These are phyloP conservation scores for Oropetium thomaeum DNA, from an alignment of 176 grass and related monocot genomes.

Conservation along the genomic window DNA sequence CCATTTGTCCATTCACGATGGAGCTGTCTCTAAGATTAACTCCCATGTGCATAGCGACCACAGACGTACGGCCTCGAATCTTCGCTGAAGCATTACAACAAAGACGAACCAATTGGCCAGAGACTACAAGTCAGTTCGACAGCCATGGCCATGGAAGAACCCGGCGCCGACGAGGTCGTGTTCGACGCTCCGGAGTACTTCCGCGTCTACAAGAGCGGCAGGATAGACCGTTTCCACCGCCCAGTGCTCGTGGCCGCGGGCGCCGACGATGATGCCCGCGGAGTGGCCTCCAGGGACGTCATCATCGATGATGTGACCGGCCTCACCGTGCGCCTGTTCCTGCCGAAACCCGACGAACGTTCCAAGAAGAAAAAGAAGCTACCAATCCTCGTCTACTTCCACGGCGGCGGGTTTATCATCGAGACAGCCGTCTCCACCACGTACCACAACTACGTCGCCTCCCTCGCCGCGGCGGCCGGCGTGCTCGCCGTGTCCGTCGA, in stretches of 20 bases:
- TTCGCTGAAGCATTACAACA: background rate
- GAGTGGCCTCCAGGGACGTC: slow-evolving; percentile 66
- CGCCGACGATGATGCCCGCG: slow-evolving; percentile 44
- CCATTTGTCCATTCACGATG: no score
- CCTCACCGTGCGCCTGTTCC: slow-evolving; percentile 58
- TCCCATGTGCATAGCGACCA: background rate
- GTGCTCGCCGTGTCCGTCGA: slow-evolving; percentile 43
- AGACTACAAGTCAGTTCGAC: background rate
- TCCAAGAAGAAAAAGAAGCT: slow-evolving; percentile 31
- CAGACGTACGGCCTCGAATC: background rate
- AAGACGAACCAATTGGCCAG: background rate
- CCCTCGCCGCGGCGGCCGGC: slow-evolving; percentile 37
- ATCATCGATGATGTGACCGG: slow-evolving; percentile 40
- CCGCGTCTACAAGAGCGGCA: slow-evolving; percentile 53
- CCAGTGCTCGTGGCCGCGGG: slow-evolving; percentile 9
- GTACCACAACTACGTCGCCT: slow-evolving; percentile 38
- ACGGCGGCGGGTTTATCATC: slow-evolving; percentile 42
- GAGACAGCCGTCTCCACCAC: slow-evolving; percentile 19
- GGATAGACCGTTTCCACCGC: slow-evolving; percentile 28
- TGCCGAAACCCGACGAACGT: slow-evolving; percentile 15
- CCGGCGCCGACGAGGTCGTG: background rate
- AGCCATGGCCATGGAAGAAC: background rate
- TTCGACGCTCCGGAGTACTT: slow-evolving; percentile 24
- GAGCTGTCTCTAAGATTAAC: background rate
- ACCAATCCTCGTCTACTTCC: slow-evolving; percentile 53